These are phyloP conservation scores for Cercospora brassicicola DNA, from an alignment of 2,329 filamentous ascomycete species.

Conservation along the genomic window DNA sequence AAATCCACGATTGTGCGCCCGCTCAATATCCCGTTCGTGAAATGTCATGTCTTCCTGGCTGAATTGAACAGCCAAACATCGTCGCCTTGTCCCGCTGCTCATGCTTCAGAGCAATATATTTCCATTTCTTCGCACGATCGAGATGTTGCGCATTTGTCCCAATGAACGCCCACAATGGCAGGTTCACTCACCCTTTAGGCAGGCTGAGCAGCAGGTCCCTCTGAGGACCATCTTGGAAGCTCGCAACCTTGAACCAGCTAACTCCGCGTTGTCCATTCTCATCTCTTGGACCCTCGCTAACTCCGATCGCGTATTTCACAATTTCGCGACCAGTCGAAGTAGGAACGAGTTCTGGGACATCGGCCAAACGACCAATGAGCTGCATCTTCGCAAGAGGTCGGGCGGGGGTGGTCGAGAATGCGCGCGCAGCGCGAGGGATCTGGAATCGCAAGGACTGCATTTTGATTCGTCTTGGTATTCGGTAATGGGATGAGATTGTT, in stretches of 20 bases:
- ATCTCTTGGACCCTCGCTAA: conserved; percentile 64
- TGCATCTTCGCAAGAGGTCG: conserved; percentile 74
- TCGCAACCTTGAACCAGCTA: conserved; percentile 80
- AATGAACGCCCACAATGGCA: background rate
- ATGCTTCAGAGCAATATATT: background rate
- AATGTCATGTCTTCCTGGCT: background rate
- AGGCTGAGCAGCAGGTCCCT: conserved; percentile 72
- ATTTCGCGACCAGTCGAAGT: conserved; percentile 72
- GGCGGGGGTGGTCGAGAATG: conserved; percentile 70
- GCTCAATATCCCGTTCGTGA: background rate
- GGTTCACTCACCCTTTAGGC: conserved; percentile 73
- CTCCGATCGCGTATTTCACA: conserved; percentile 74
- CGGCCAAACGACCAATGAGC: conserved; percentile 80
- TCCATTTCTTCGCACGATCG: background rate
- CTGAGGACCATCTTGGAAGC: conserved; percentile 69
- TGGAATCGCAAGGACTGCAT: conserved; percentile 54
- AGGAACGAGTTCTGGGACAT: conserved; percentile 71
- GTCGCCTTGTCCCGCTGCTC: background rate
- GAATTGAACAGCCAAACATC: background rate
- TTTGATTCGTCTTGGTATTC: conserved; percentile 10
- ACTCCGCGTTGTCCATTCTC: conserved; percentile 66
- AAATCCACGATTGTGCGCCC: background rate
- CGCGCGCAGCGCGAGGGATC: conserved; percentile 58
- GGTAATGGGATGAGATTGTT: background rate
- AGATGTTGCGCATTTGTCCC: background rate